Evolutionary conservation across 2,329 filamentous ascomycete species (phyloP), one percentile per base, ranked within the genome.

Genomic region (Tricladium varicosporioides): DNA sequence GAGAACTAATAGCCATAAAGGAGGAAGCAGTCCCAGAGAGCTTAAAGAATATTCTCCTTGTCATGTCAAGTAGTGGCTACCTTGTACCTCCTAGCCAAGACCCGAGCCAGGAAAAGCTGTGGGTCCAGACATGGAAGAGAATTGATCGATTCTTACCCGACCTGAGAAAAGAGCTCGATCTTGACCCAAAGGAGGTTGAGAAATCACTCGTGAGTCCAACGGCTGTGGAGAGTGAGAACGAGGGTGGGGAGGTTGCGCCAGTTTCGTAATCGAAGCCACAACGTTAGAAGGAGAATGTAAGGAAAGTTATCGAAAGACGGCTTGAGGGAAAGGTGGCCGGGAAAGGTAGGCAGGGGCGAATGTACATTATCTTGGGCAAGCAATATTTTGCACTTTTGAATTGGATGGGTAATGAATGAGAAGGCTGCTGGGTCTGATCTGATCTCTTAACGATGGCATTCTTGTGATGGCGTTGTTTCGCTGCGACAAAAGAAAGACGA

Each of bases 1-100:
- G 16, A 44, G 11, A 19, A 51, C 56, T 65, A 53, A 63, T 52
- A 13, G 11, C 32, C 8, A 14, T 2, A 43, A 66, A 96, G 86
- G 92, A 96, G 74, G 94, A 99, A 77, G 93, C 94, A 11, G 92
- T 97, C 2, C 89, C 91, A 0, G 94, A 99, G 73, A 94, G 91
- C 63, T 77, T 99, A 57, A 99, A 99, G 75, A 99, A 99, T 64
- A 92, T 97, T 52, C 78, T 97, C 19, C 80, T 99, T 9, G 94
- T 99, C 67, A 96, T 99, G 92, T 86, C 89, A 5, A 94, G 87
- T 70, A 92, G 88, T 51, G 92, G 89, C 36, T 92, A 90, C 67
- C 82, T 99, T 5, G 86, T 91, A 0, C 82, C 89, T 1, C 90
- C 90, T 11, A 78, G 74, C 61, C 73, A 80, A 64, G 80, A 86